Evolutionary conservation across 192 early-diverging fungal species (phyloP).

Genomic region (Coemansia javaensis): DNA sequence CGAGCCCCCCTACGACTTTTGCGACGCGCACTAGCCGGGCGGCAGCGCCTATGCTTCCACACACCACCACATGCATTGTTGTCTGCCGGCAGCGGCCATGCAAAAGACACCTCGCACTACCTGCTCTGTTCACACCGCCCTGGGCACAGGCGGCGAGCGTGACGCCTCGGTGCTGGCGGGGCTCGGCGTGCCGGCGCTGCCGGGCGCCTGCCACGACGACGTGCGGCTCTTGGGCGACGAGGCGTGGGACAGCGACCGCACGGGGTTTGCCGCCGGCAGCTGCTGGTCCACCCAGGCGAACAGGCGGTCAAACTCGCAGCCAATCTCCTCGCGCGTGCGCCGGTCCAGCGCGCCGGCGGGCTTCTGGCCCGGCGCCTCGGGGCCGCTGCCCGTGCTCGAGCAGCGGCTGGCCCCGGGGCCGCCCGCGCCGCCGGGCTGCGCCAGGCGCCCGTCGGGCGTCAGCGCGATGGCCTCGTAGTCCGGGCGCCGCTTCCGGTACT

Average conservation of each 20-base stretch:
- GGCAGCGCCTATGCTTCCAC: no score
- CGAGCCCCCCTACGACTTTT: conserved; percentile 24
- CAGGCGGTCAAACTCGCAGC: conserved; percentile 52
- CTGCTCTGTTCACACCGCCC: conserved; percentile 3
- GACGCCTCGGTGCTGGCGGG: conserved; percentile 10
- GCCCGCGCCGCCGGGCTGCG: background rate
- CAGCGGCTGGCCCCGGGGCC: conserved; percentile 3
- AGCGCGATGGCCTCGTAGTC: conserved; percentile 47
- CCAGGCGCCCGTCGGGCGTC: conserved; percentile 32
- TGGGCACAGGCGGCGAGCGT: conserved; percentile 35
- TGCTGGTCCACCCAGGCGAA: conserved; percentile 52
- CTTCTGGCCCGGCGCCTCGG: background rate
- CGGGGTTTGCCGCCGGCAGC: conserved; percentile 28
- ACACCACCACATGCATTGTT: no score
- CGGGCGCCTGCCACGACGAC: conserved; percentile 29
- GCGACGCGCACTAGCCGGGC: background rate
- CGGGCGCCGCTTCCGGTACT: conserved; percentile 49
- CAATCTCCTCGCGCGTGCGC: conserved; percentile 50
- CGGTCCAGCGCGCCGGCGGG: conserved; percentile 15
- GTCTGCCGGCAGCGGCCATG: no score
- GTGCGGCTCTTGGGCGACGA: conserved; percentile 42
- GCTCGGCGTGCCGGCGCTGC: no score
- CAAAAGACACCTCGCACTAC: background rate
- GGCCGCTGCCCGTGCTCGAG: conserved; percentile 1
- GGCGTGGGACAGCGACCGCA: conserved; percentile 27